These are phyloP conservation scores for Aspergillus sp. DNA, from an alignment of 2,329 filamentous ascomycete species.

Conservation along the genomic window DNA sequence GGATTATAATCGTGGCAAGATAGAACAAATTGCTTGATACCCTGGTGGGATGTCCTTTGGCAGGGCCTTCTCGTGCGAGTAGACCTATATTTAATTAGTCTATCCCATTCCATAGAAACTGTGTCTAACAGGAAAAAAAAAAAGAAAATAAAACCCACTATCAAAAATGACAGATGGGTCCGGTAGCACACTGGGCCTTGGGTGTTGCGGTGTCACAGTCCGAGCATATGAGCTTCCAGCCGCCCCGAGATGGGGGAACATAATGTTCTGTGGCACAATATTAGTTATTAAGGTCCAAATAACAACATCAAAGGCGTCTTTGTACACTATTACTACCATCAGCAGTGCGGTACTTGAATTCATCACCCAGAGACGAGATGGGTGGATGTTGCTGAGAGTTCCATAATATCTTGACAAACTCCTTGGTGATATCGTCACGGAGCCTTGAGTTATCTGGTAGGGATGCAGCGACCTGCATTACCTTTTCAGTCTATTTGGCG, in stretches of 20 bases:
- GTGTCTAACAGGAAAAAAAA: no score
- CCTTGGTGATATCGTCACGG: conserved; percentile 1
- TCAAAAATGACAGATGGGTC: conserved; percentile 6
- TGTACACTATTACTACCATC: conserved; percentile 7
- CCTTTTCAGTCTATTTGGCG: conserved; percentile 2
- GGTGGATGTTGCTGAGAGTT: conserved; percentile 5
- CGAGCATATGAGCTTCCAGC: conserved; percentile 4
- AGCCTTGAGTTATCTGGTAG: conserved; percentile 8
- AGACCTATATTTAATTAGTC: conserved; percentile 2
- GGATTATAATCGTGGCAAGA: conserved; percentile 53
- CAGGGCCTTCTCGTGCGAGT: conserved; percentile 6
- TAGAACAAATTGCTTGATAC: conserved; percentile 50
- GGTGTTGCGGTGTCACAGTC: conserved; percentile 3
- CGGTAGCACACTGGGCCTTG: conserved; percentile 2
- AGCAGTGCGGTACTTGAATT: conserved; percentile 6
- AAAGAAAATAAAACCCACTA: background rate
- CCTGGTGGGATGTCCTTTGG: conserved; percentile 40
- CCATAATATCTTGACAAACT: conserved; percentile 7
- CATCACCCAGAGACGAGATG: background rate
- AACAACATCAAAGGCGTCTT: background rate
- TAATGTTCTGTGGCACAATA: background rate
- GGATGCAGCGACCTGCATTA: conserved; percentile 7
- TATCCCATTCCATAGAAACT: no score
- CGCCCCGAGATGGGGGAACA: conserved; percentile 7
- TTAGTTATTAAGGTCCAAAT: no score